Conservation (phyloP, 2,329 filamentous ascomycete species). For the Paecilomyces sp. region DNA sequence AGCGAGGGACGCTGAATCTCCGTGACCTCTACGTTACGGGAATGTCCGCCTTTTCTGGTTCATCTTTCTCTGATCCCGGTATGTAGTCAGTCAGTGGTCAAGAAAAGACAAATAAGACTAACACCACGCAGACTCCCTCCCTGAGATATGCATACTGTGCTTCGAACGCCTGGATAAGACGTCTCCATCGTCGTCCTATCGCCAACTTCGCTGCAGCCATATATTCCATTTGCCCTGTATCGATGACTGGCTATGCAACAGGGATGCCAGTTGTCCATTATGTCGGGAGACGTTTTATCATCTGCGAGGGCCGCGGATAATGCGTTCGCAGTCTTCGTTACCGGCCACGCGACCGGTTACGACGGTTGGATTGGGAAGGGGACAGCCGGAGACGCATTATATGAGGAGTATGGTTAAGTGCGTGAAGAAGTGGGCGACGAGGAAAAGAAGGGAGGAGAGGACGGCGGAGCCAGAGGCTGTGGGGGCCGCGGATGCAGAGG, state of each 20-base stretch:
- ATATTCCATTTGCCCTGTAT: background rate
- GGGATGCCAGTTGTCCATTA: background rate
- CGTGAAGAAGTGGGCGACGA: background rate
- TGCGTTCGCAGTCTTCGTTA: background rate
- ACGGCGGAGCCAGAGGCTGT: background rate
- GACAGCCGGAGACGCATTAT: background rate
- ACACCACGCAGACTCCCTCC: background rate
- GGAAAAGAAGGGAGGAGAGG: background rate
- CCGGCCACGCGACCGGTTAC: background rate
- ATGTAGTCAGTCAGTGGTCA: background rate
- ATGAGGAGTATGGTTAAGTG: background rate
- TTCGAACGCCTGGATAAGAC: background rate
- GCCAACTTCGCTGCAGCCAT: background rate
- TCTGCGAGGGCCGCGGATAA: background rate
- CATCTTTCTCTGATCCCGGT: background rate
- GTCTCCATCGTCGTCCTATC: background rate
- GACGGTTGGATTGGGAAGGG: background rate
- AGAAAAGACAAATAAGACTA: background rate
- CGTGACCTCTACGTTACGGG: background rate
- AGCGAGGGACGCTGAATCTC: background rate
- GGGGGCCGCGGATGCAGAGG: too few species aligned
- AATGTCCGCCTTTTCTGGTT: background rate
- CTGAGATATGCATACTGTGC: background rate
- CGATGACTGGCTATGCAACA: slow-evolving; percentile 1
- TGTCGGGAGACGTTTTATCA: background rate